Base-by-base conservation (phyloP, 163 green algal species). In the Trebouxiophyceae sp. region DNA sequence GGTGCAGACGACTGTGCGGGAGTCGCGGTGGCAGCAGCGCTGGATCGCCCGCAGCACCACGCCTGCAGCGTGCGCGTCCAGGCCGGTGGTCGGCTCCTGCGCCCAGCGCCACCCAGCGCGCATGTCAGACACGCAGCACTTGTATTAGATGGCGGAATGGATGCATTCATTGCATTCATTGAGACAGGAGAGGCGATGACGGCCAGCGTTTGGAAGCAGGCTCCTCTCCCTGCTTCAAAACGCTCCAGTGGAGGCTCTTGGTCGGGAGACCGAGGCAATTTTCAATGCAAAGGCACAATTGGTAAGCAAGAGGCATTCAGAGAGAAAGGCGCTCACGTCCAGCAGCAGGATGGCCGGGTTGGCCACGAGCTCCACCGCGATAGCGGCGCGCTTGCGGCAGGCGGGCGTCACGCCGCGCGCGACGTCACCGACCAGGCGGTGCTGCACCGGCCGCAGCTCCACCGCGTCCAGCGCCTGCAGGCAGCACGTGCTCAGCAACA, bases 361-460 rank as follows among this genome's bases (percentile, higher is more conserved):
- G 28, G 74, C 76, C 0, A 90, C 80, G 6, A 88, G 71, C 67
- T 87, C 78, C 27, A 85, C 79, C 22, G 67, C 82, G 29, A 93
- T 89, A 12, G 85, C 82, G 5, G 90, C 67, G 1, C 85, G 73
- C 77, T 92, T 92, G 54, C 83, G 8, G 39, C 39, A 50, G 16
- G 39, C 39, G 12, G 39, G 39, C 8, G 39, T 50, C 39, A 50
- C 16, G 12, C 16, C 12, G 12, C 8, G 8, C 8, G 39, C 39
- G 39, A 8, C 39, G 8, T 16, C 39, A 16, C 39, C 39, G 12
- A 50, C 39, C 39, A 50, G 39, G 12, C 12, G 8, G 39, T 50
- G 8, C 12, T 16, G 39, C 39, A 50, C 12, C 39, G 39, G 12
- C 8, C 39, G 12, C 39, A 50, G 39, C 39, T 50, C 39, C 39